Percentiles rank a stretch among this genome's conserved stretches.
Evolutionary conservation across 352 stramenopile genomes (phyloP).

Genomic region (Phytophthora pluvialis): DNA sequence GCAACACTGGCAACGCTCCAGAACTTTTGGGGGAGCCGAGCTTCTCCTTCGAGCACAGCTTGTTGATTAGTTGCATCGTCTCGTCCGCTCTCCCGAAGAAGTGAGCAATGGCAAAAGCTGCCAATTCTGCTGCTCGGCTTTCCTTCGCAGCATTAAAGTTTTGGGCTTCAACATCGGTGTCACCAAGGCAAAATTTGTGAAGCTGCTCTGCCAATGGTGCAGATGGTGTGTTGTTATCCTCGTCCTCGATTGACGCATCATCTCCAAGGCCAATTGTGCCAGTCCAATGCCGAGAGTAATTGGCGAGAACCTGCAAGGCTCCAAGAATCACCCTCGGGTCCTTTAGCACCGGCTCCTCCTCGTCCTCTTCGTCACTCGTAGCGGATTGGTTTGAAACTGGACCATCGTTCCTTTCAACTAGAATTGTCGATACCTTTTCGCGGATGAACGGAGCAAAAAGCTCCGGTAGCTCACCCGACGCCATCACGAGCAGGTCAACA

Average conservation of each 20-base stretch:
- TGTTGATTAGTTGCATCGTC: conserved; percentile 44
- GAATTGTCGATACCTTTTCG: conserved; percentile 53
- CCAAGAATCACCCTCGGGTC: conserved; percentile 61
- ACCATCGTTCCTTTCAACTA: conserved; percentile 34
- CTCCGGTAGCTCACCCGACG: conserved; percentile 53
- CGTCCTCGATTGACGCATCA: conserved; percentile 27
- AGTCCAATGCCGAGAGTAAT: conserved; percentile 62
- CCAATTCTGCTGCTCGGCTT: conserved; percentile 57
- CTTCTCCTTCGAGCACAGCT: conserved; percentile 62
- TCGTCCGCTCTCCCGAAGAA: conserved; percentile 50
- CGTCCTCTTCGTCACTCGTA: conserved; percentile 37
- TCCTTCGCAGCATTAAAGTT: conserved; percentile 39
- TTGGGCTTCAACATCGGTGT: conserved; percentile 29
- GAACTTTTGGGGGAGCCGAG: conserved; percentile 31
- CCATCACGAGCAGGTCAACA: conserved; percentile 61
- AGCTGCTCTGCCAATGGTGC: conserved; percentile 47
- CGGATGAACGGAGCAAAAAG: conserved; percentile 62
- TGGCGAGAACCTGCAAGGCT: conserved; percentile 54
- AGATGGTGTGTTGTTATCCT: conserved; percentile 39
- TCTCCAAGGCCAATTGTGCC: conserved; percentile 14
- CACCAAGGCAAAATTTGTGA: conserved; percentile 56
- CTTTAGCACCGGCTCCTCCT: conserved; percentile 40
- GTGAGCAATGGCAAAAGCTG: conserved; percentile 54
- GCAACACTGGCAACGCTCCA: conserved; percentile 44
- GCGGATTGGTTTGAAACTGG: conserved; percentile 12